Evolutionary conservation across 805 yeast species (phyloP).

Genomic region (Wilhelminamyces savonicus): DNA sequence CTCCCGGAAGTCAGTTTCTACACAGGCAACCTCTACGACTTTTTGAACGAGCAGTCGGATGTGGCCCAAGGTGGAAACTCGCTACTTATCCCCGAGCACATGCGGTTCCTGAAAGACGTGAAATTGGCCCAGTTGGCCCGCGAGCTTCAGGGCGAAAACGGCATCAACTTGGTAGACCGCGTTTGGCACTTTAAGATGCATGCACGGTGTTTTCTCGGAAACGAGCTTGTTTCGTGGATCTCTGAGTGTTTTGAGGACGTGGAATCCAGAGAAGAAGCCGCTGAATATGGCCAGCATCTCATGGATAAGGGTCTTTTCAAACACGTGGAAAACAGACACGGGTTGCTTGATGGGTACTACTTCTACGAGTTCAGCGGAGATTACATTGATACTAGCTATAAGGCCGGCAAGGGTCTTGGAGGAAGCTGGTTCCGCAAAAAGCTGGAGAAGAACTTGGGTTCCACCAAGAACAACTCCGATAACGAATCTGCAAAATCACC

Average conservation of each 20-base stretch:
- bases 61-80: conserved; percentile 25
- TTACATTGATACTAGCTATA: conserved; percentile 32
- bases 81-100: conserved; percentile 25
- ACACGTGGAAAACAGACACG: conserved; percentile 82
- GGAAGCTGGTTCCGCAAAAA: conserved; percentile 29
- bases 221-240: conserved; percentile 82
- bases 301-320: conserved; percentile 66
- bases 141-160: conserved; percentile 62
- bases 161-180: conserved; percentile 64
- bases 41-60: conserved; percentile 45
- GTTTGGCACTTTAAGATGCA: conserved; percentile 88
- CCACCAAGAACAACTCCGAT: conserved; percentile 21
- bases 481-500: conserved; percentile 24
- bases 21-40: conserved; percentile 75
- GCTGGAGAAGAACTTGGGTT: conserved; percentile 4
- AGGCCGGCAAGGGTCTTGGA: conserved; percentile 7
- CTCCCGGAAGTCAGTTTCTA: conserved; percentile 78
- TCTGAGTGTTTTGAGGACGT: conserved; percentile 74
- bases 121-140: conserved; percentile 49
- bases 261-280: conserved; percentile 77
- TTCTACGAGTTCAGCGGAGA: conserved; percentile 69
- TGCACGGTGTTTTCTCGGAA: conserved; percentile 74
- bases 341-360: conserved; percentile 88
- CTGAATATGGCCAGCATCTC: conserved; percentile 66
- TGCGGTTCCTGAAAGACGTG: conserved; percentile 43